Conservation (phyloP, 1,284 basidiomycete genomes). For the Ustilago vetiveriae region DNA sequence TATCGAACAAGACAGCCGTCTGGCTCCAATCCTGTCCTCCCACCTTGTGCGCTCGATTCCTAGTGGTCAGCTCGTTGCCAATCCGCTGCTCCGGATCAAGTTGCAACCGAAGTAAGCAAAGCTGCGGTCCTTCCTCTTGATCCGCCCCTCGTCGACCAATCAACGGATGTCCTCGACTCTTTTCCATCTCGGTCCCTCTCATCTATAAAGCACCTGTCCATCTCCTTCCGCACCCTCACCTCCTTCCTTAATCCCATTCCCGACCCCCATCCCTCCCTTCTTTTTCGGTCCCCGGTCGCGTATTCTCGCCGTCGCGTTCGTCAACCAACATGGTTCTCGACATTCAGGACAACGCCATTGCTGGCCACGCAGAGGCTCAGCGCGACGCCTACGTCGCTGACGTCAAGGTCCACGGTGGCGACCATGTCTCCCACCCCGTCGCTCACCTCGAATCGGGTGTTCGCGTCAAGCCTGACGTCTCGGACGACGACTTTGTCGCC, state of each 20-base stretch:
- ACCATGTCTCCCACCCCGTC: slow-evolving; percentile 37
- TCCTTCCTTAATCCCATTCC: not conserved
- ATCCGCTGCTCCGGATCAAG: not conserved
- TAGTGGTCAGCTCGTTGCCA: too few species aligned
- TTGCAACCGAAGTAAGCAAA: not conserved
- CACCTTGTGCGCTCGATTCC: too few species aligned
- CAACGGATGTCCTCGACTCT: too few species aligned
- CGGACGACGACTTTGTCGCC: slow-evolving; percentile 37
- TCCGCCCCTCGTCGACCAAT: not conserved
- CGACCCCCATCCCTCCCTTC: not conserved
- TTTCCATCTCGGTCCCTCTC: too few species aligned
- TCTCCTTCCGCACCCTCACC: not conserved
- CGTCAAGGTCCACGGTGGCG: slow-evolving; percentile 32
- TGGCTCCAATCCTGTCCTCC: not conserved
- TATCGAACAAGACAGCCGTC: not conserved
- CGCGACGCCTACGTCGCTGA: slow-evolving; percentile 37
- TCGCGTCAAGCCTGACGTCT: slow-evolving; percentile 26
- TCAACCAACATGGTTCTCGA: slow-evolving; percentile 31
- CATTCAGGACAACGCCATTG: slow-evolving; percentile 45
- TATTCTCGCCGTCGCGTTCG: not conserved
- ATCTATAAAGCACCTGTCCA: too few species aligned
- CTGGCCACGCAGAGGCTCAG: slow-evolving; percentile 42
- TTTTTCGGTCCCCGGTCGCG: too few species aligned
- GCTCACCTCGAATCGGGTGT: slow-evolving; percentile 43
- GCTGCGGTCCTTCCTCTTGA: not conserved